phyloP scores from a whole-genome alignment of 2,329 filamentous ascomycete genomes.

The Mycosphaerella arachidis region DNA sequence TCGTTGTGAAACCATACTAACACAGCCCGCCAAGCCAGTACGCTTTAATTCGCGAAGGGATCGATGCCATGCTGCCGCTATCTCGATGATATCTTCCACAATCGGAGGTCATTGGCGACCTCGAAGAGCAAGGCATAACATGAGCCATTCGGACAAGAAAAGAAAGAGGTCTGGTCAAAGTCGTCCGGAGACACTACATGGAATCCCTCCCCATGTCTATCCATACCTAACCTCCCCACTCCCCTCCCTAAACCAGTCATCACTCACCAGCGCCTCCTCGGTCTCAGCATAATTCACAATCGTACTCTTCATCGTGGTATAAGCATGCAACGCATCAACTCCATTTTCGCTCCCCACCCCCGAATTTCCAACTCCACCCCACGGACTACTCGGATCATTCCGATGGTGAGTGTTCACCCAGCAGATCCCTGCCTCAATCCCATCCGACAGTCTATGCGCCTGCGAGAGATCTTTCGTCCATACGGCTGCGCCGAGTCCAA shows the following conservation, averaged over 20 bases:
- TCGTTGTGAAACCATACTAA: too few species aligned
- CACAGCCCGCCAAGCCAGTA: too few species aligned
- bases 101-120: too few species aligned
- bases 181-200: too few species aligned
- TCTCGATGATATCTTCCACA: too few species aligned
- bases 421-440: constrained; percentile 64
- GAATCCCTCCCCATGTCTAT: constrained; percentile 33
- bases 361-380: constrained; percentile 60
- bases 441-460: constrained; percentile 48
- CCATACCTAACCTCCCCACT: constrained; percentile 57
- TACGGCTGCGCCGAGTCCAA: constrained; percentile 48
- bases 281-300: constrained; percentile 63
- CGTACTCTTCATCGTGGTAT: constrained; percentile 57
- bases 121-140: too few species aligned
- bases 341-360: constrained; percentile 72
- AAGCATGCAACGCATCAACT: constrained; percentile 46
- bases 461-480: constrained; percentile 50
- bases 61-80: too few species aligned
- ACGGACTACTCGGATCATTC: constrained; percentile 67
- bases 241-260: constrained; percentile 66
- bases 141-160: too few species aligned
- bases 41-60: too few species aligned
- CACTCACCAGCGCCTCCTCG: constrained; percentile 48
- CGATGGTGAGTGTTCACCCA: constrained; percentile 61
- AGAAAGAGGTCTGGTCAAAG: too few species aligned